Percentiles rank a stretch among this genome's conserved stretches.
These are phyloP conservation scores for Nematodospora anomalae DNA, from an alignment of 1,139 yeast genomes.

Conservation along the genomic window DNA sequence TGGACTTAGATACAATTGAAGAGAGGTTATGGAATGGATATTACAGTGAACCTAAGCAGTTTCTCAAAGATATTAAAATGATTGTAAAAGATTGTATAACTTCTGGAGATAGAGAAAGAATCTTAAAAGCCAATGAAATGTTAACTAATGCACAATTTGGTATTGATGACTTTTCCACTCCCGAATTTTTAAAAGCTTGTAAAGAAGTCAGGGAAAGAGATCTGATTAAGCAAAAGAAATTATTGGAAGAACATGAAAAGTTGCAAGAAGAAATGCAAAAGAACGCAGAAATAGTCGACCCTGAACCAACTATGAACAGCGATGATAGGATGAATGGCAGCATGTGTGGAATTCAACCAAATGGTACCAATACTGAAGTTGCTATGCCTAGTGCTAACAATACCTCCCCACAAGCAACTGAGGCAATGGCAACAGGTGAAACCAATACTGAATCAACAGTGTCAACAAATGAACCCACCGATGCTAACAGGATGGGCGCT, in stretches of 20 bases:
- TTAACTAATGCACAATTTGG: slow-evolving; percentile 94
- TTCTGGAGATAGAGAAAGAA: slow-evolving; percentile 79
- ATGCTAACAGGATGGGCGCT: not conserved
- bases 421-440: slow-evolving; percentile 1
- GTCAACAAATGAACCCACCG: slow-evolving; percentile 2
- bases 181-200: slow-evolving; percentile 76
- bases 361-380: not conserved
- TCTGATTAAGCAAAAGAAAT: slow-evolving; percentile 48
- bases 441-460: slow-evolving; percentile 1
- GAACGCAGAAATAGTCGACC: not conserved
- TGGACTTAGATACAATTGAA: slow-evolving; percentile 92
- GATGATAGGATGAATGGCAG: not conserved
- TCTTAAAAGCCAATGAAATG: slow-evolving; percentile 93
- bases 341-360: not conserved
- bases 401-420: not conserved
- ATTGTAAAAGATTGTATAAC: slow-evolving; percentile 77
- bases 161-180: slow-evolving; percentile 80
- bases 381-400: not conserved
- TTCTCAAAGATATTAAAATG: slow-evolving; percentile 77
- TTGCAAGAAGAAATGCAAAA: slow-evolving; percentile 25
- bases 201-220: slow-evolving; percentile 74
- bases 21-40: slow-evolving; percentile 96
- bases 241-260: slow-evolving; percentile 39
- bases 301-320: not conserved
- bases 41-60: slow-evolving; percentile 91